Evolutionary conservation across 805 yeast genomes (phyloP).

Genomic region (Wilhelminamyces savonicus): DNA sequence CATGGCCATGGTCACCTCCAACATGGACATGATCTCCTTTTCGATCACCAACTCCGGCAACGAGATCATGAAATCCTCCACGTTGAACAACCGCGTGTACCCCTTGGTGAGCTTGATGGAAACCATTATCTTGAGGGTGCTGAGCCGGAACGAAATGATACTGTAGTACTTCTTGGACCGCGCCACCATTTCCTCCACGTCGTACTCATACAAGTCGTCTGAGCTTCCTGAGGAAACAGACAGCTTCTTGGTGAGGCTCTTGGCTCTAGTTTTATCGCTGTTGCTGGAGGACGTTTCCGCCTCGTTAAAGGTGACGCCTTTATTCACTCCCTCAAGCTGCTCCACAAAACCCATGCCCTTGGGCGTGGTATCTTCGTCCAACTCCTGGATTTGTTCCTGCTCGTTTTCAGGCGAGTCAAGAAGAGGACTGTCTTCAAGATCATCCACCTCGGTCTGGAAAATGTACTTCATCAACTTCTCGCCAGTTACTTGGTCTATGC

Average conservation of each 20-base stretch:
- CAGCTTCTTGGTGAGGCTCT: no score
- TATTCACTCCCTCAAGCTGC: constrained; percentile 7
- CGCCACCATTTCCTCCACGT: constrained; percentile 58
- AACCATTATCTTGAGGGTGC: constrained; percentile 20
- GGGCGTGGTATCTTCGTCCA: constrained; percentile 3
- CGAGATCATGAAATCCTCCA: constrained; percentile 25
- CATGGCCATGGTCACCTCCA: constrained; percentile 28
- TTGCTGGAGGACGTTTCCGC: neutral
- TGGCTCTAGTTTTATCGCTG: no score
- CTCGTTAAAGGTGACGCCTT: constrained; percentile 4
- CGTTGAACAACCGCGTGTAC: constrained; percentile 28
- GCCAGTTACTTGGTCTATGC: constrained; percentile 35
- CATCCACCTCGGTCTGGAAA: constrained; percentile 16
- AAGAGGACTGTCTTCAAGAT: constrained; percentile 16
- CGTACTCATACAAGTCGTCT: neutral
- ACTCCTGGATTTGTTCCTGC: constrained; percentile 5
- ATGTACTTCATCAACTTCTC: constrained; percentile 30
- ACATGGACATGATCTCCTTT: constrained; percentile 22
- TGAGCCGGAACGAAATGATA: constrained; percentile 43
- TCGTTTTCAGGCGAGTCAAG: constrained; percentile 3
- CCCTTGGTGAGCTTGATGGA: constrained; percentile 32
- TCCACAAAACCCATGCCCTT: constrained; percentile 4
- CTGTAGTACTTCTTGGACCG: constrained; percentile 72
- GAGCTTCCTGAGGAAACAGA: neutral
- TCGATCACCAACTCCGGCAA: constrained; percentile 30